Evolutionary conservation across 2,329 filamentous ascomycete species (phyloP).

Genomic region (Phaeosphaeriaceae sp.): DNA sequence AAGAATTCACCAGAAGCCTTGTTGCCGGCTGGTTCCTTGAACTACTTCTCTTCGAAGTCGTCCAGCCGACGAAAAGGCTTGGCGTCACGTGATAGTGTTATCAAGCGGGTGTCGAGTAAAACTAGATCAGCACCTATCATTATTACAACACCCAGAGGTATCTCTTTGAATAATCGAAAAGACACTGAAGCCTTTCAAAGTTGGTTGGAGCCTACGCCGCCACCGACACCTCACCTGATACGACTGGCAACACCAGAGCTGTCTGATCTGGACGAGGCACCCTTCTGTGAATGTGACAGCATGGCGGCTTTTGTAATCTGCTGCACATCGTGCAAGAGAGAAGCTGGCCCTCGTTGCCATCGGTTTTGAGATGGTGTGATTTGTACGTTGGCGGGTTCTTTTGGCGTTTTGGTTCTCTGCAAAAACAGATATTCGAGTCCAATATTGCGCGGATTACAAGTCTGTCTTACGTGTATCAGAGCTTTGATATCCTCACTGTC

Average conservation of each 20-base stretch:
- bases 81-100: constrained; percentile 18
- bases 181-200: background rate
- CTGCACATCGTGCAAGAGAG: constrained; percentile 26
- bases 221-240: constrained; percentile 37
- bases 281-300: constrained; percentile 44
- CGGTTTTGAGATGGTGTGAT: background rate
- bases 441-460: background rate
- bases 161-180: background rate
- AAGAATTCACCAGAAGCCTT: background rate
- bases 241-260: constrained; percentile 46
- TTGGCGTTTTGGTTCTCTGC: background rate
- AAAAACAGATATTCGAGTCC: too few species aligned
- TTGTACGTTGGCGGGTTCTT: background rate
- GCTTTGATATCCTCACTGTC: background rate
- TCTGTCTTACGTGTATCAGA: background rate
- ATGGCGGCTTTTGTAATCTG: constrained; percentile 15
- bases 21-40: background rate
- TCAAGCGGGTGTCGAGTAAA: constrained; percentile 4
- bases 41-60: background rate
- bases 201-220: constrained; percentile 22
- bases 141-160: constrained; percentile 9
- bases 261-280: constrained; percentile 27
- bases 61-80: background rate
- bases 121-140: constrained; percentile 15
- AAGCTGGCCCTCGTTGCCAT: background rate